Evolutionary conservation across 163 green algal genomes (phyloP), one percentile per base, ranked within the genome.

Genomic region (Scenedesmus sp.): DNA sequence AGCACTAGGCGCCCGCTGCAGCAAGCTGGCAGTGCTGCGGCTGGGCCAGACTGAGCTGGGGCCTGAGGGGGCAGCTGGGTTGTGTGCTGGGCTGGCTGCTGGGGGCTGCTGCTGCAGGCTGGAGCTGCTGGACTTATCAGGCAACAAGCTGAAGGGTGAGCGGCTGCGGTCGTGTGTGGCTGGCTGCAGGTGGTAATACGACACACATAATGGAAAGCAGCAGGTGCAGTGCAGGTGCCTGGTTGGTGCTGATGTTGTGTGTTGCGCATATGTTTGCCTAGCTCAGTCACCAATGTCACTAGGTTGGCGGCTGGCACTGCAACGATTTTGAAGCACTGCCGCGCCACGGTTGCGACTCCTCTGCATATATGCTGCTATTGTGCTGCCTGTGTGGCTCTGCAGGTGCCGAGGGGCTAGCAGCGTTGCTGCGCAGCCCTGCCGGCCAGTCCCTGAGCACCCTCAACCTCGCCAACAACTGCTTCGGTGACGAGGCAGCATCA

Each of bases 381-480:
- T 20, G 10, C 13, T 70, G 10, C 2, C 7, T 82, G 26, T 56
- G 1, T 55, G 52, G 12, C 12, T 2, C 34, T 86, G 81, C 81
- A 86, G 81, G 5, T 86, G 81, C 81, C 26, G 52, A 62, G 46
- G 81, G 81, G 52, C 66, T 86, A 54, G 52, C 46, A 64, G 18
- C 8, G 54, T 54, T 86, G 81, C 81, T 86, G 52, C 46, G 34
- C 15, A 26, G 16, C 81, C 54, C 81, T 4, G 15, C 52, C 6
- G 81, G 81, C 16, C 81, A 86, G 4, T 34, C 52, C 81, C 81
- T 86, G 16, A 56, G 8, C 46, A 66, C 54, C 15, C 52, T 86
- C 3, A 52, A 86, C 81, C 81, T 86, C 81, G 15, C 34, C 81
- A 86, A 66, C 81, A 86, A 86, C 81, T 86, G 81, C 81, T 54